Conservation (phyloP, 352 stramenopile genomes). For the Saprolegnia parasitica region DNA sequence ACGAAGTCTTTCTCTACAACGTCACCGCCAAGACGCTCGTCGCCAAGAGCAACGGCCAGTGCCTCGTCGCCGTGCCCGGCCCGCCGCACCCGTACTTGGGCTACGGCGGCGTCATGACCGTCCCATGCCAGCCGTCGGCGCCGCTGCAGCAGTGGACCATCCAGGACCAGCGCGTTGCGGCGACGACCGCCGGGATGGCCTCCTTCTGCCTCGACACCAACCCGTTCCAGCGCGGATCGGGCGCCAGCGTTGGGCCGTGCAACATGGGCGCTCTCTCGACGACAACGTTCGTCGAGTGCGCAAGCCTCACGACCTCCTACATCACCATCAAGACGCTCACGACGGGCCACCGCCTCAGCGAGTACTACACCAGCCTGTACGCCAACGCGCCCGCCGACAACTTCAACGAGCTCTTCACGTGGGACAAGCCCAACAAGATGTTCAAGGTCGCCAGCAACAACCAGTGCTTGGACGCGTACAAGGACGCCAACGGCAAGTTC, state of each 20-base stretch:
- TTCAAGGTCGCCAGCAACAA: background rate
- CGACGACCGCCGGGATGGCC: background rate
- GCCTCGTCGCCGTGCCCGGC: background rate
- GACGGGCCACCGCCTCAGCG: background rate
- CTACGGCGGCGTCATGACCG: background rate
- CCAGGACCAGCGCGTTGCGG: background rate
- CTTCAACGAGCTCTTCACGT: background rate
- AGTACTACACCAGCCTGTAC: constrained; percentile 7
- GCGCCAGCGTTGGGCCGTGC: background rate
- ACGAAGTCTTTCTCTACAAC: constrained; percentile 4
- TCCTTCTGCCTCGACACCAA: background rate
- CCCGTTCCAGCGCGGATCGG: background rate
- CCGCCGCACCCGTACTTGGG: background rate
- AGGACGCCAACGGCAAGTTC: no score
- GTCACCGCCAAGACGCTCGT: background rate
- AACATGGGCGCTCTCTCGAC: background rate
- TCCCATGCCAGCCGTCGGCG: background rate
- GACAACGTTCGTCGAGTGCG: background rate
- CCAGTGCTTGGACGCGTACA: constrained; percentile 5
- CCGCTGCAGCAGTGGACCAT: background rate
- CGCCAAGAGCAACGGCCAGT: constrained; percentile 10
- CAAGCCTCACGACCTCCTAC: background rate
- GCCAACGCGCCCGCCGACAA: background rate
- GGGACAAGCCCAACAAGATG: background rate
- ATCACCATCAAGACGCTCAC: background rate